A percentile compares a stretch with the other conserved stretches of the same genome.
phyloP scores from a whole-genome alignment of 2,329 filamentous ascomycete species.

The Arthrobotrys iridis region DNA sequence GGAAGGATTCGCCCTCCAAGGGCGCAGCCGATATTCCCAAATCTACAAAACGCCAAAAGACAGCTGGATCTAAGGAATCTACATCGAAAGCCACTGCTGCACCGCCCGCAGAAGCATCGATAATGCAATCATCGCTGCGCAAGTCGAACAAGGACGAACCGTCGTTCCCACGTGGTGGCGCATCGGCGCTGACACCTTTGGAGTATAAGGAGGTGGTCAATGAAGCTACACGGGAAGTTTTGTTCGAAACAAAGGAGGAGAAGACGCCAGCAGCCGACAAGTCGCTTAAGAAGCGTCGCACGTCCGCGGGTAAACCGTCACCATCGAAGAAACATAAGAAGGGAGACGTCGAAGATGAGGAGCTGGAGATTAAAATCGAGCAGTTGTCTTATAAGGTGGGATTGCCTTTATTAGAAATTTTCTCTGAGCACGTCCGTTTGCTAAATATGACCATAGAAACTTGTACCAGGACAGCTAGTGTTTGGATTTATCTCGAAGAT shows the following conservation, averaged over 20 bases:
- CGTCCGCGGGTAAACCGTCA: conserved; percentile 64
- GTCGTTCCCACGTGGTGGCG: conserved; percentile 91
- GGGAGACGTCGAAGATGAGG: conserved; percentile 65
- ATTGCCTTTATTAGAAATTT: conserved; percentile 23
- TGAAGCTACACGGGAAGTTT: conserved; percentile 88
- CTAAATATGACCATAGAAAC: conserved; percentile 67
- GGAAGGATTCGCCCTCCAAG: conserved; percentile 49
- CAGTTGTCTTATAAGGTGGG: conserved; percentile 87
- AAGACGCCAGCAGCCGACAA: conserved; percentile 64
- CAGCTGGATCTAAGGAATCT: conserved; percentile 20
- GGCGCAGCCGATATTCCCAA: conserved; percentile 35
- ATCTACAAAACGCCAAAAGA: conserved; percentile 51
- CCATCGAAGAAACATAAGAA: conserved; percentile 67
- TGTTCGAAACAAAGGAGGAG: conserved; percentile 79
- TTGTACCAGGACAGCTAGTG: conserved; percentile 85
- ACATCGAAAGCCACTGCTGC: conserved; percentile 23
- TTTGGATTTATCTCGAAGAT: conserved; percentile 87
- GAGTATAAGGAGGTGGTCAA: conserved; percentile 97
- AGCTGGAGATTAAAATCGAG: conserved; percentile 76
- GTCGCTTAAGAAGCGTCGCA: conserved; percentile 57
- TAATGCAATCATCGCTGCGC: conserved; percentile 55
- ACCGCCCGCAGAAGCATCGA: conserved; percentile 2
- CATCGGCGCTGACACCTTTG: conserved; percentile 86
- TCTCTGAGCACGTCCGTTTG: neutral
- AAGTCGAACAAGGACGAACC: conserved; percentile 78